Percentiles rank a stretch among this genome's conserved stretches.
These are phyloP conservation scores for Phaeomoniella chlamydospora DNA, from an alignment of 2,329 filamentous ascomycete genomes.

Conservation along the genomic window DNA sequence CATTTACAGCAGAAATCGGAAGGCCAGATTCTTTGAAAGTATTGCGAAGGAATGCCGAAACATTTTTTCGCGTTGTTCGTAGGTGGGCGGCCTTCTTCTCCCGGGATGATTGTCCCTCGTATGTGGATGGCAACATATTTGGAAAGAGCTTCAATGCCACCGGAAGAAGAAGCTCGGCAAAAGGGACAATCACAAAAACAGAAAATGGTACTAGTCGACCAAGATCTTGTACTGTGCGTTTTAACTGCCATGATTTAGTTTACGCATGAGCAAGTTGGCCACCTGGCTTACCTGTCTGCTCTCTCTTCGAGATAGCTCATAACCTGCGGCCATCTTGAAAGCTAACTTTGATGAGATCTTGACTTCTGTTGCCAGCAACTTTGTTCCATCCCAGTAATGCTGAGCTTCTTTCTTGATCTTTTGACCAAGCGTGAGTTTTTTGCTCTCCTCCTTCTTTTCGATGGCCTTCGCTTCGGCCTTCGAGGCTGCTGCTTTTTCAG, in stretches of 20 bases:
- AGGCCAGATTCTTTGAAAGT: constrained; percentile 89
- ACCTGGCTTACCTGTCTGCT: constrained; percentile 52
- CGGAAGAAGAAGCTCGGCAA: constrained; percentile 83
- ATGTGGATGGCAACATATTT: constrained; percentile 93
- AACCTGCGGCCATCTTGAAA: constrained; percentile 93
- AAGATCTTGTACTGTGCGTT: constrained; percentile 86
- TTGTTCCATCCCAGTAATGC: constrained; percentile 98
- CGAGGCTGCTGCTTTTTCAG: constrained; percentile 38
- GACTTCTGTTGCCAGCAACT: constrained; percentile 81
- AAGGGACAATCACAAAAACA: constrained; percentile 91
- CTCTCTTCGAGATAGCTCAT: constrained; percentile 89
- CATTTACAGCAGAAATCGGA: constrained; percentile 67
- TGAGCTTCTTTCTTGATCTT: constrained; percentile 87
- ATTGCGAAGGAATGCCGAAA: constrained; percentile 75
- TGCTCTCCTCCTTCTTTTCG: constrained; percentile 55
- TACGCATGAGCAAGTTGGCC: constrained; percentile 1
- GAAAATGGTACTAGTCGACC: constrained; percentile 89
- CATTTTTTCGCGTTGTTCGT: constrained; percentile 78
- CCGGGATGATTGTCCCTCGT: constrained; percentile 80
- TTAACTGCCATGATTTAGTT: no score
- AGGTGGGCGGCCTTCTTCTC: constrained; percentile 75
- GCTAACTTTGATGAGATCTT: constrained; percentile 83
- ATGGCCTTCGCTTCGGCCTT: constrained; percentile 35
- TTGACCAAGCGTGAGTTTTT: constrained; percentile 78
- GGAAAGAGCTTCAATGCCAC: constrained; percentile 90